Evolutionary conservation across 345 rosid genomes (phyloP).

Genomic region (Ceriops tagal): DNA sequence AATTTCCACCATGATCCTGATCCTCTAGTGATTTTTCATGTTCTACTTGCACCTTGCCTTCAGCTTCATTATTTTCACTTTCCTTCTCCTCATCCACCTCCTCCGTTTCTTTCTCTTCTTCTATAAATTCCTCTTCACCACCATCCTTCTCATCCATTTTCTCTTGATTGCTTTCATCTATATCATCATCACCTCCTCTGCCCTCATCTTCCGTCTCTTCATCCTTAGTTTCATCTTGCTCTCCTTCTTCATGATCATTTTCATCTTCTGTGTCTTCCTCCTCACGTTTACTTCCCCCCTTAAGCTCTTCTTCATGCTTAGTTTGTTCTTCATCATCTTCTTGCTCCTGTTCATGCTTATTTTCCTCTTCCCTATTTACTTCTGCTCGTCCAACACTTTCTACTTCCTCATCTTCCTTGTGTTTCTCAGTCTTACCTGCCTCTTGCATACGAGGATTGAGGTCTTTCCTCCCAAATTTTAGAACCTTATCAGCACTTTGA

Average conservation of each 20-base stretch:
- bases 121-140: slow-evolving; percentile 46
- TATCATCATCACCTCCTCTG: slow-evolving; percentile 22
- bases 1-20: slow-evolving; percentile 35
- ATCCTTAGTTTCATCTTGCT: slow-evolving; percentile 25
- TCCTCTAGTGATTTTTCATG: slow-evolving; percentile 33
- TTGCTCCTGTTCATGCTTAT: slow-evolving; percentile 30
- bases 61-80: slow-evolving; percentile 27
- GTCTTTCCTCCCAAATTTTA: slow-evolving; percentile 77
- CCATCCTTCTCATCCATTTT: slow-evolving; percentile 38
- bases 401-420: slow-evolving; percentile 43
- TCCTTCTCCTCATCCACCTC: slow-evolving; percentile 36
- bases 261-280: slow-evolving; percentile 31
- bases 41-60: slow-evolving; percentile 36
- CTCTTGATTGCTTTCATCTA: slow-evolving; percentile 22
- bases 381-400: slow-evolving; percentile 29
- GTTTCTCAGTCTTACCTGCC: slow-evolving; percentile 27
- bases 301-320: slow-evolving; percentile 27
- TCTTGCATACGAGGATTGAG: slow-evolving; percentile 44
- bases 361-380: slow-evolving; percentile 29
- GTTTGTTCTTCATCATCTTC: slow-evolving; percentile 38
- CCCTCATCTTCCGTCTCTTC: slow-evolving; percentile 18
- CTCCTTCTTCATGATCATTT: slow-evolving; percentile 24
- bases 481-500: slow-evolving; percentile 26
- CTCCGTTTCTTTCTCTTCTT: slow-evolving; percentile 38
- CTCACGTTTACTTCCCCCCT: slow-evolving; percentile 36